Evolutionary conservation across 371 early-diverging fungal genomes (phyloP).

Genomic region (Choanephora cucurbitarum): DNA sequence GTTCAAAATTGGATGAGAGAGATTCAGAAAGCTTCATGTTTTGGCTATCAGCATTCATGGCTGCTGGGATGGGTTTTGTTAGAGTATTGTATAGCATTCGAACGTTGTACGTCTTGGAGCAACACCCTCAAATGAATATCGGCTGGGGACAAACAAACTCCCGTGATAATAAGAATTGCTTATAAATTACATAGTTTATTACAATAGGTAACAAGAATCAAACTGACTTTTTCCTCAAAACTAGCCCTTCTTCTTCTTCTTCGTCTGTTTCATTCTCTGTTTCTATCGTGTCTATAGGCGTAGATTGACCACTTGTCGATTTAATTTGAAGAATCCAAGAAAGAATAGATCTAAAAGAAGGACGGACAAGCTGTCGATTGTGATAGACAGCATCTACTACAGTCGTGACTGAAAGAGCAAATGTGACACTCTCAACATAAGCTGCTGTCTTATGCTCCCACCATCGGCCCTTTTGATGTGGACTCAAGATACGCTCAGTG

Average conservation of each 20-base stretch:
- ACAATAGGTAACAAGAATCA: neutral
- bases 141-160: too few species aligned
- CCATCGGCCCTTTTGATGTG: constrained; percentile 38
- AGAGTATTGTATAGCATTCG: too few species aligned
- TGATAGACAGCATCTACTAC: constrained; percentile 48
- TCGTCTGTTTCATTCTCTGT: constrained; percentile 4
- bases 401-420: constrained; percentile 42
- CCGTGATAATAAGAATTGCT: too few species aligned
- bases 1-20: too few species aligned
- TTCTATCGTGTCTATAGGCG: neutral
- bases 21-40: too few species aligned
- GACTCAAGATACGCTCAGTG: constrained; percentile 50
- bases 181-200: too few species aligned
- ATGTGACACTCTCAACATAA: constrained; percentile 37
- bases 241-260: constrained; percentile 6
- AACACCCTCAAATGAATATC: too few species aligned
- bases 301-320: constrained; percentile 6
- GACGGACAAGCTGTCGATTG: constrained; percentile 49
- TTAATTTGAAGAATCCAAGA: constrained; percentile 51
- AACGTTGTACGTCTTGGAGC: too few species aligned
- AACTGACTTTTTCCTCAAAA: constrained; percentile 4
- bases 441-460: constrained; percentile 37
- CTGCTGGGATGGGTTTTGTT: too few species aligned
- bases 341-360: constrained; percentile 52
- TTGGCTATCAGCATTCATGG: too few species aligned